Evolutionary conservation across 768 basidiomycete genomes (phyloP).

Genomic region (Steccherinum ochraceum): DNA sequence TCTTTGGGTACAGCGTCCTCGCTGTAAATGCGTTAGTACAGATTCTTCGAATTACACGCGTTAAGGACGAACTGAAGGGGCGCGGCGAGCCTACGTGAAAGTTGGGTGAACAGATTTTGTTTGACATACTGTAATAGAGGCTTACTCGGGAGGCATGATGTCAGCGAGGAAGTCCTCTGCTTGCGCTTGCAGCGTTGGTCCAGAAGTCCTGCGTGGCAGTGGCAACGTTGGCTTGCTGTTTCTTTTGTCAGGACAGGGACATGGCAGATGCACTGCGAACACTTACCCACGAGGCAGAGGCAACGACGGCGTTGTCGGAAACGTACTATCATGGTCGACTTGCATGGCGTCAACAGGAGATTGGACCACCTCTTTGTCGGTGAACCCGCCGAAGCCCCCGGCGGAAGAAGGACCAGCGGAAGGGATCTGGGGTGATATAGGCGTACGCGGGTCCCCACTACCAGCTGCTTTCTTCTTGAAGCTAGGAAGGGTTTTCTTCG

Average conservation of each 20-base stretch:
- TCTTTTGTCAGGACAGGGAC: neutral
- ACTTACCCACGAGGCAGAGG: neutral
- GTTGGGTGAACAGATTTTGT: too few relatives aligned
- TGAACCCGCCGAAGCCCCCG: neutral
- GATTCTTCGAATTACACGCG: too few relatives aligned
- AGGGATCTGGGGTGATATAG: neutral
- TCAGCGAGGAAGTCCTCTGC: slow-evolving; percentile 31
- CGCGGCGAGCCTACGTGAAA: too few relatives aligned
- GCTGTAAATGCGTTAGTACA: neutral
- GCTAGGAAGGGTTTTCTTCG: slow-evolving; percentile 5
- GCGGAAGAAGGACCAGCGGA: neutral
- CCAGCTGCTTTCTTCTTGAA: slow-evolving; percentile 13
- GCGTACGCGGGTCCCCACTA: neutral
- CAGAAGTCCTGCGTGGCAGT: too few relatives aligned
- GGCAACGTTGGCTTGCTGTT: neutral
- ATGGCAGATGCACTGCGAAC: neutral
- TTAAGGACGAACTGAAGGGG: too few relatives aligned
- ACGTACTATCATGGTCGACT: neutral
- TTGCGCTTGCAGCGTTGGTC: slow-evolving; percentile 8
- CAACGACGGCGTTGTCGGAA: neutral
- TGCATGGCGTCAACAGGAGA: slow-evolving; percentile 4
- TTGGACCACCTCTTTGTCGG: neutral
- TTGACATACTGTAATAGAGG: too few relatives aligned
- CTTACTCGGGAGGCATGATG: slow-evolving; percentile 37
- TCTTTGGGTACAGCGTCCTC: neutral